These are phyloP conservation scores for Fusarium fujikuroi DNA, from an alignment of 2,329 filamentous ascomycete species.

Conservation along the genomic window DNA sequence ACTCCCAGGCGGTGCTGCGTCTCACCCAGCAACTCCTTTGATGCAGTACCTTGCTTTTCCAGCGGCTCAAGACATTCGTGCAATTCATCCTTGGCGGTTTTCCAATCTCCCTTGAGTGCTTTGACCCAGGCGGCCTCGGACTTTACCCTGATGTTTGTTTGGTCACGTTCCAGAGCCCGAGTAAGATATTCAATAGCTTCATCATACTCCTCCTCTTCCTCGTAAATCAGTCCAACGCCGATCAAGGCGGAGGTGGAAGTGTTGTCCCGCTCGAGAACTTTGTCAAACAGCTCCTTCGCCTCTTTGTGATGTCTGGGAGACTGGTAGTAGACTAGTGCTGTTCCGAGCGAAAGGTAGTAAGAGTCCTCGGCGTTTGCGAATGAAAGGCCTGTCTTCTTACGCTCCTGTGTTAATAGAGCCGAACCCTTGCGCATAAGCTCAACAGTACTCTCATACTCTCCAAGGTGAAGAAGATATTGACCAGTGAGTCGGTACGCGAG, in stretches of 20 bases:
- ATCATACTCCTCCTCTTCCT: slow-evolving; percentile 90
- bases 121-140: slow-evolving; percentile 94
- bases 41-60: slow-evolving; percentile 64
- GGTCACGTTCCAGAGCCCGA: slow-evolving; percentile 78
- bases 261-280: slow-evolving; percentile 79
- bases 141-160: slow-evolving; percentile 78
- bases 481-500: slow-evolving; percentile 86
- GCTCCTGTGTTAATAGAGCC: slow-evolving; percentile 67
- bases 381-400: slow-evolving; percentile 72
- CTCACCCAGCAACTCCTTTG: slow-evolving; percentile 81
- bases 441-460: slow-evolving; percentile 85
- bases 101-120: slow-evolving; percentile 81
- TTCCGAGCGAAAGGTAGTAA: slow-evolving; percentile 81
- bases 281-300: slow-evolving; percentile 86
- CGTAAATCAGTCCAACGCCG: slow-evolving; percentile 89
- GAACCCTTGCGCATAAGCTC: slow-evolving; percentile 82
- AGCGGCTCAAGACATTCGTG: slow-evolving; percentile 75
- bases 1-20: slow-evolving; percentile 87
- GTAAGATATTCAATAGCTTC: slow-evolving; percentile 84
- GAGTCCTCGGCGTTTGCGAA: slow-evolving; percentile 79
- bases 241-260: slow-evolving; percentile 84
- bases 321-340: slow-evolving; percentile 90
- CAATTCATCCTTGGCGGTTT: slow-evolving; percentile 73
- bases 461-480: slow-evolving; percentile 84
- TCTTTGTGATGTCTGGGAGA: slow-evolving; percentile 90